These are phyloP conservation scores for Cordyceps tenuipes DNA, from an alignment of 2,329 filamentous ascomycete genomes.

Conservation along the genomic window DNA sequence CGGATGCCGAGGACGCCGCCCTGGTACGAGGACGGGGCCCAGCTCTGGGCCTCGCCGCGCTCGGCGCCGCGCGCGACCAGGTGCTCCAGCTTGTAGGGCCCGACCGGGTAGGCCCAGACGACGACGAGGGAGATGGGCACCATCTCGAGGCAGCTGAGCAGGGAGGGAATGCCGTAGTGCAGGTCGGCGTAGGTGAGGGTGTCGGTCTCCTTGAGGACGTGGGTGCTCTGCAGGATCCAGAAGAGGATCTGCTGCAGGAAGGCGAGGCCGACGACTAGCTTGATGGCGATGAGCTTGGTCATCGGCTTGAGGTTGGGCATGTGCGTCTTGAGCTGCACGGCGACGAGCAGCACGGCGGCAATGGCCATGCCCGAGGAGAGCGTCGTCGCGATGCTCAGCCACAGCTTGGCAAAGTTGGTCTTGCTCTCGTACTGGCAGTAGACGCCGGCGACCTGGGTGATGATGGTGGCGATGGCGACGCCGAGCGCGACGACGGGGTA, in stretches of 20 bases:
- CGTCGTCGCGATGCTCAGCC: conserved; percentile 21
- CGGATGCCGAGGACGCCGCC: conserved; percentile 16
- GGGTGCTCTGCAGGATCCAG: conserved; percentile 18
- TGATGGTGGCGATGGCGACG: conserved; percentile 33
- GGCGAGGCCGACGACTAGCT: conserved; percentile 19
- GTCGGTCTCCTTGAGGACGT: conserved; percentile 14
- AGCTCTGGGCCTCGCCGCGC: conserved; percentile 9
- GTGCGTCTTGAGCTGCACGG: conserved; percentile 10
- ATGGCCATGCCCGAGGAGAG: conserved; percentile 19
- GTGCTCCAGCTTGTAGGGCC: conserved; percentile 17
- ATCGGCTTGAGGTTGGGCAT: conserved; percentile 12
- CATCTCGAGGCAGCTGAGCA: conserved; percentile 21
- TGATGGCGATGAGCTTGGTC: conserved; percentile 12
- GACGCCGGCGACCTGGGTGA: conserved; percentile 21
- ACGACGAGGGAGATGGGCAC: conserved; percentile 19
- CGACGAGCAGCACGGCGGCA: conserved; percentile 18
- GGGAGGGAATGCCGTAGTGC: conserved; percentile 17
- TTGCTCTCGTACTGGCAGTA: conserved; percentile 24
- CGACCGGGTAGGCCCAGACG: conserved; percentile 17
- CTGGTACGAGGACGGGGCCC: conserved; percentile 16
- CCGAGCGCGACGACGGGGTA: conserved; percentile 27
- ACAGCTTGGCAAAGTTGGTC: conserved; percentile 23
- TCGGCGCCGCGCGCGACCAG: conserved; percentile 7
- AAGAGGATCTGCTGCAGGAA: conserved; percentile 20
- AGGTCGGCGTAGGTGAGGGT: conserved; percentile 18